Percentiles rank a stretch among this genome's conserved stretches.
Conservation (phyloP, 2,329 filamentous ascomycete genomes). For the Eutypa lata region DNA sequence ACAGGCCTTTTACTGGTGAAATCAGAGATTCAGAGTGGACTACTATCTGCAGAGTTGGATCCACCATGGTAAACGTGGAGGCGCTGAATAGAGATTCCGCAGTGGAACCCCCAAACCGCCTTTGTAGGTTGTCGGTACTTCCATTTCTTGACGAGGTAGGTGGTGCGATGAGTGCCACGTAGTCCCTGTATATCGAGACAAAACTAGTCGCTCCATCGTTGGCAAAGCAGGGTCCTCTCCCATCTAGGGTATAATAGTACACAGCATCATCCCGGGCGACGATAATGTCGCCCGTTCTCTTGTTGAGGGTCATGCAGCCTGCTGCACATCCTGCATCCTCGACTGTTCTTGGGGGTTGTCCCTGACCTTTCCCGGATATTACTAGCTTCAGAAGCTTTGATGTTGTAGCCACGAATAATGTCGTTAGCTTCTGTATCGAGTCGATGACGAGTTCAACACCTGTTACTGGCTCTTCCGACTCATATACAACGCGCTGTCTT, state of each 20-base stretch:
- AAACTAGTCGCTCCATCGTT: conserved; percentile 89
- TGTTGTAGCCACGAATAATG: conserved; percentile 89
- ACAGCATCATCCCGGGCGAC: conserved; percentile 94
- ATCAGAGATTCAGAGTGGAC: conserved; percentile 84
- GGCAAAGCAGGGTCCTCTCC: conserved; percentile 81
- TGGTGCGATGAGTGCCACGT: conserved; percentile 82
- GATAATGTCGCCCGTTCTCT: conserved; percentile 75
- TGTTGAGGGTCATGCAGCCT: conserved; percentile 92
- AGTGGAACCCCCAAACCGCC: conserved; percentile 69
- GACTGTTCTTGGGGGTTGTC: conserved; percentile 80
- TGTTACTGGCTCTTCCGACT: conserved; percentile 94
- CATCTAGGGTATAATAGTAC: conserved; percentile 85
- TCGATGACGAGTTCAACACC: conserved; percentile 74
- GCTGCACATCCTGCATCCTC: conserved; percentile 88
- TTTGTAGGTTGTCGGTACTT: conserved; percentile 58
- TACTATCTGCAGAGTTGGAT: conserved; percentile 85
- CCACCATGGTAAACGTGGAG: conserved; percentile 85
- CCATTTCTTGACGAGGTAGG: conserved; percentile 52
- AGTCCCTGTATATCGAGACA: conserved; percentile 76
- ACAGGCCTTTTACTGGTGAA: conserved; percentile 74
- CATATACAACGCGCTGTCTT: conserved; percentile 90
- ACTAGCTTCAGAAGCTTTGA: conserved; percentile 81
- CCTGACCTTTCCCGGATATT: conserved; percentile 84
- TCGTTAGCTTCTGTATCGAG: conserved; percentile 58
- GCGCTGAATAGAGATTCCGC: conserved; percentile 81